phyloP scores from a whole-genome alignment of 768 basidiomycete species.

The Lactarius tabidus region DNA sequence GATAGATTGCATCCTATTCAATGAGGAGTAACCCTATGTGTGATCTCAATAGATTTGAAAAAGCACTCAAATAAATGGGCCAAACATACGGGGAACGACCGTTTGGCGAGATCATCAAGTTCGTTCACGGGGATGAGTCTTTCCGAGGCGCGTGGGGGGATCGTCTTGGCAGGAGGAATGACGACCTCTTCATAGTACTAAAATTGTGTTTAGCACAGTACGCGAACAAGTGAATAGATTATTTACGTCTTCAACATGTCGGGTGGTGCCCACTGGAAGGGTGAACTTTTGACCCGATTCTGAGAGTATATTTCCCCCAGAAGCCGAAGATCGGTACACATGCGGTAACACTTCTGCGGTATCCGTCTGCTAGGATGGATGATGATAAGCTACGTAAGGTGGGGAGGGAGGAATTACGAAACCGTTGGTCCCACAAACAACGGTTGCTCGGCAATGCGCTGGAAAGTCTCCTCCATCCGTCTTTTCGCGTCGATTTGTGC shows the following conservation, averaged over 20 bases:
- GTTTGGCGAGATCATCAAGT: constrained; percentile 69
- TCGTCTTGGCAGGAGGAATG: constrained; percentile 75
- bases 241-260: constrained; percentile 62
- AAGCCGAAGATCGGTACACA: constrained; percentile 72
- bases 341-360: constrained; percentile 71
- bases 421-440: constrained; percentile 58
- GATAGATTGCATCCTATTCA: constrained; percentile 95
- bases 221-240: background rate
- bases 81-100: constrained; percentile 74
- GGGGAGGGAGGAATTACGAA: constrained; percentile 21
- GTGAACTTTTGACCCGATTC: constrained; percentile 72
- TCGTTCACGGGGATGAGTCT: constrained; percentile 65
- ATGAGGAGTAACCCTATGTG: constrained; percentile 69
- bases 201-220: background rate
- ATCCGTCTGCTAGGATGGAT: constrained; percentile 39
- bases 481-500: constrained; percentile 38
- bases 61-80: background rate
- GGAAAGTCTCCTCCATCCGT: constrained; percentile 58
- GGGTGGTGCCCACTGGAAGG: constrained; percentile 78
- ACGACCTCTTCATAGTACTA: constrained; percentile 74
- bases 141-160: constrained; percentile 72
- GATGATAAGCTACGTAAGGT: background rate
- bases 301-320: constrained; percentile 62
- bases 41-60: constrained; percentile 8
- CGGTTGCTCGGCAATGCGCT: constrained; percentile 60